Conservation (phyloP, 768 basidiomycete genomes). For the Suillus decipiens region DNA sequence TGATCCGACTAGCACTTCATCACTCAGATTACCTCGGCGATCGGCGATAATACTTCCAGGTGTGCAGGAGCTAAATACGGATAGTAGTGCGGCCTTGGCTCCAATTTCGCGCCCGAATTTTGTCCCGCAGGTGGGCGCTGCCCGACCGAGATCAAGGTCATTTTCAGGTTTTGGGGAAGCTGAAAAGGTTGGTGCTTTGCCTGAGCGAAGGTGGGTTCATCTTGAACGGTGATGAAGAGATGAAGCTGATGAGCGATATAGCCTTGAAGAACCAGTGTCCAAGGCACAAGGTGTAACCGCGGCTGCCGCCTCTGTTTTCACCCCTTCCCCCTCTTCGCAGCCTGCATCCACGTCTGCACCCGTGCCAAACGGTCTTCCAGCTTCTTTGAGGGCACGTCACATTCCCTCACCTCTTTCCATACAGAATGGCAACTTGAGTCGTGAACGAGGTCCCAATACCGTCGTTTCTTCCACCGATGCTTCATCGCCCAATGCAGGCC, state of each 20-base stretch:
- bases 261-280: constrained; percentile 27
- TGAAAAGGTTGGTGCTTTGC: neutral
- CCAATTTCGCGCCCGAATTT: constrained; percentile 63
- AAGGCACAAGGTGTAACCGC: neutral
- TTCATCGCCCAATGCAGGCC: constrained; percentile 40
- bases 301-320: constrained; percentile 1
- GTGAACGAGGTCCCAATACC: constrained; percentile 3
- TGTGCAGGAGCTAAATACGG: constrained; percentile 1
- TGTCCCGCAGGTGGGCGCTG: constrained; percentile 51
- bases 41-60: constrained; percentile 8
- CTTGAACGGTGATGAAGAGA: constrained; percentile 3
- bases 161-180: constrained; percentile 70
- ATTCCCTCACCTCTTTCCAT: constrained; percentile 23
- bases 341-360: neutral
- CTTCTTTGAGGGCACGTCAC: constrained; percentile 24
- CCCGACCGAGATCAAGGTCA: constrained; percentile 64
- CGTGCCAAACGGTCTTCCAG: constrained; percentile 18
- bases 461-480: constrained; percentile 16
- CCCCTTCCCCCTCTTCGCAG: neutral
- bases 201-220: constrained; percentile 22
- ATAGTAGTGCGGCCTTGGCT: constrained; percentile 7
- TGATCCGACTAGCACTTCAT: neutral
- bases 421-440: constrained; percentile 10
- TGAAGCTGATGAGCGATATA: constrained; percentile 14
- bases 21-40: constrained; percentile 24